Evolutionary conservation across 1,284 basidiomycete species (phyloP), one percentile per base, ranked within the genome.

Genomic region (Paramarasmius palmivorus): DNA sequence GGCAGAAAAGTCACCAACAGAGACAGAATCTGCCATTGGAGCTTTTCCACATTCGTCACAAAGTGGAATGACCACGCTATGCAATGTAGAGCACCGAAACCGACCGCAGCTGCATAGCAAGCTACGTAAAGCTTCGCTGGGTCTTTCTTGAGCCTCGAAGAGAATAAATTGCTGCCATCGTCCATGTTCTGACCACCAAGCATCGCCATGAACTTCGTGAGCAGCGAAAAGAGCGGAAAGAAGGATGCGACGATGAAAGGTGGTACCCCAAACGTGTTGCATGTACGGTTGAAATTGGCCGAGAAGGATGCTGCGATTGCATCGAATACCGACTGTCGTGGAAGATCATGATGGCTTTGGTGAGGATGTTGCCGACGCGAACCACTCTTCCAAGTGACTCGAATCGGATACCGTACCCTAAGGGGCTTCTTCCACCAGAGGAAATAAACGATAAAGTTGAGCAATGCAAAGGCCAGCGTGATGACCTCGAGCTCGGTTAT

Each of bases 381-480:
- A 32, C 7, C 29, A 32, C 29, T 6, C 7, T 32, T 6, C 29
- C n/a, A n/a, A n/a, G n/a, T 40, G 19, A 42, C 25, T 42, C 25
- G 20, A 4, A 42, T 14, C 12, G 41, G 41, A 22, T 42, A 42
- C 14, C 41, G 20, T 19, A 42, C 41, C 14, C 41, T 14, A 19
- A 22, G 20, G 12, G 41, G 41, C 14, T 42, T 42, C 14, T 42
- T 42, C 41, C 41, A 22, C 41, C 41, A 42, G 4, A 42, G 20
- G 19, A 42, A 42, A 22, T 42, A 42, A 4, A 25, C 25, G 5
- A 22, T 25, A 14, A 42, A 42, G 22, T 42, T 42, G 15, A 42
- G 41, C 20, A 42, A 22, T 5, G 41, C 41, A 22, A 42, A 42
- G 9, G 41, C 20, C 22, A 68, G 34, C 0, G 71, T 70, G 8